Base-by-base conservation (phyloP, 176 grass and related monocot species). In the Alloteropsis semialata region DNA sequence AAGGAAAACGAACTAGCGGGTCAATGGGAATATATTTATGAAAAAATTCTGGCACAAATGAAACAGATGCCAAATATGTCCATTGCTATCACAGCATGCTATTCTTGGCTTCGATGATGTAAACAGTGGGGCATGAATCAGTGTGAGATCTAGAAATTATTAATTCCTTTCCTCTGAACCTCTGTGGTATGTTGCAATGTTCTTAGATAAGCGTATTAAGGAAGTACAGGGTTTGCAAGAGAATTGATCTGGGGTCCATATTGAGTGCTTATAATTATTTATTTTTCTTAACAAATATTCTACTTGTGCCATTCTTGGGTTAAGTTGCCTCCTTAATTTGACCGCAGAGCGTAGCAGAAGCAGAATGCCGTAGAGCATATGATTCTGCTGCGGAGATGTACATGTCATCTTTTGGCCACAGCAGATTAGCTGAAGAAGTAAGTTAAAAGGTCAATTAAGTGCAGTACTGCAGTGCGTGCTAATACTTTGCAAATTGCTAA, bases 261-360 rank as follows among this genome's bases (percentile, higher is more conserved):
- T 14, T 56, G 12, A 13, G 8, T 84, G 27, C 14, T 85, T 17
- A 25, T 46, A 58, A 38, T 60, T 27, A 49, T 85, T 36, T 78
- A 65, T 62, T 21, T 0, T 51, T 42, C 54, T 24, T 79, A 48
- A 11, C 33, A 64, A 28, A 51, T 51, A 69, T 41, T 78, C 24
- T 76, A 56, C 44, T 25, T 79, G n/a, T 72, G 37, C 28, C 53
- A 83, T 83, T 70, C 25, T 73, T 79, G 58, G 55, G 30, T 83
- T 66, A 34, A 76, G 3, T 15, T 34, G 30, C 24, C 25, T 86
- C 65, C 21, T 77, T 38, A 84, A 9, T 79, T 56, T 83, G 66
- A 71, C 50, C 83, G 30, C 84, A 95, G 92, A 90, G 92, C 75
- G 89, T 95, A 66, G 92, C 92, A 92, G 92, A 95, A 86, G 75